These are phyloP conservation scores for Phytophthora lateralis DNA, from an alignment of 352 stramenopile genomes.

Conservation along the genomic window DNA sequence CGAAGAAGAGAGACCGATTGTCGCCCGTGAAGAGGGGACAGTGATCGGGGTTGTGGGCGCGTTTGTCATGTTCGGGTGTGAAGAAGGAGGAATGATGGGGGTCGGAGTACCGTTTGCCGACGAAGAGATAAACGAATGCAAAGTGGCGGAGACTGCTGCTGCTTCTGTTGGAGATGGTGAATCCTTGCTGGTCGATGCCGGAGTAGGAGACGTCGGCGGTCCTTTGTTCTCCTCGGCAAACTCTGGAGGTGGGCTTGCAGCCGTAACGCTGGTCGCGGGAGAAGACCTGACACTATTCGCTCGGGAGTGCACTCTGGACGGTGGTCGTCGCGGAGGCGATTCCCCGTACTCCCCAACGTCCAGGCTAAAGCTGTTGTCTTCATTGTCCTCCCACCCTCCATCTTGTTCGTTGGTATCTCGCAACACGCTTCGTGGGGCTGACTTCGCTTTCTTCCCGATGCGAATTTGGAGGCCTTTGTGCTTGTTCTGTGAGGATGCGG, in stretches of 20 bases:
- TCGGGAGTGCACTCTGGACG: constrained; percentile 24
- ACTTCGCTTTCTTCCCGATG: constrained; percentile 27
- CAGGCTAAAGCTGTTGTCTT: constrained; percentile 35
- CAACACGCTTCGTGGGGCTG: constrained; percentile 13
- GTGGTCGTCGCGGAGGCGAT: constrained; percentile 34
- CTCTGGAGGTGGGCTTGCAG: constrained; percentile 14
- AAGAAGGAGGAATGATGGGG: neutral
- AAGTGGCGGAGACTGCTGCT: neutral
- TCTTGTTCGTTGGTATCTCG: constrained; percentile 2
- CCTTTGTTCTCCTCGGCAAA: constrained; percentile 6
- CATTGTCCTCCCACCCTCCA: constrained; percentile 14
- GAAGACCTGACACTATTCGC: constrained; percentile 24
- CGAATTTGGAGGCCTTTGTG: neutral
- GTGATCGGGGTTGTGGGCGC: neutral
- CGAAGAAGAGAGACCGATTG: constrained; percentile 5
- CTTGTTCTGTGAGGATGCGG: neutral
- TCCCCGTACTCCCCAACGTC: constrained; percentile 25
- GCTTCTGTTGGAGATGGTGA: neutral
- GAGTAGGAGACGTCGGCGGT: neutral
- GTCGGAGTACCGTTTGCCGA: neutral
- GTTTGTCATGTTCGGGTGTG: neutral
- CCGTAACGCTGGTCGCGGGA: constrained; percentile 15
- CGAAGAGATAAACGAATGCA: constrained; percentile 14
- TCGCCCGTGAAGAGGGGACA: neutral
- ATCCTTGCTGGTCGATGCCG: neutral